Evolutionary conservation across 2,329 filamentous ascomycete genomes (phyloP), one percentile per base, ranked within the genome.

Genomic region (Xylaria sp.): DNA sequence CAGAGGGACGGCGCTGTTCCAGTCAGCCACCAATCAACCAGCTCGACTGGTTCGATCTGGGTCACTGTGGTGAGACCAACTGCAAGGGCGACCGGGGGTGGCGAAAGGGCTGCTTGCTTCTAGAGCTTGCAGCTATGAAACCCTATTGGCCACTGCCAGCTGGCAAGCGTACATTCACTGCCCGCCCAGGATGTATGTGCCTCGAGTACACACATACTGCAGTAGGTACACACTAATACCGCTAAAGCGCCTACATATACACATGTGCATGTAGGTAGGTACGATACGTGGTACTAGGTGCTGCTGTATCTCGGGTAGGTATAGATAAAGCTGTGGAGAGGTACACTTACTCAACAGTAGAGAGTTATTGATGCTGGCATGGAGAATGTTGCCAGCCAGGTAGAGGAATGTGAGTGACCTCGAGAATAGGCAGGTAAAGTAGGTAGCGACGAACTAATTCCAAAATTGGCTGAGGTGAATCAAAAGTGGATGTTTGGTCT

Each of bases 41-140:
- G 25, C 65, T 54, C 60, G 51, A 57, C 60, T 37, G 34, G 41
- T 65, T 63, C 65, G 62, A 68, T 70, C 60, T 65, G 67, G 69
- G 63, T 60, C 71, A 44, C 63, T 65, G 64, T 68, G 54, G 67
- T 70, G 68, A 70, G 69, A 72, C 69, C 55, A 37, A 60, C 67
- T 72, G 69, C 69, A 72, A 69, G 69, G 69, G 69, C 67, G 61
- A 51, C 62, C 65, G 52, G 50, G 50, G 65, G 55, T 48, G 67
- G 52, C 58, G 8, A 59, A 37, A n/a, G 63, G 63, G 60, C 23
- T 25, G 46, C 25, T 54, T 63, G 46, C 63, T 63, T 70, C 67
- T 57, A 65, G 67, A 63, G 62, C 54, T 31, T 66, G 37, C 28
- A 63, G 58, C 1, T 31, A 12, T 28, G 62, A 41, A 23, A 63